These are phyloP conservation scores for Xylaria multiplex DNA, from an alignment of 2,329 filamentous ascomycete genomes.

Conservation along the genomic window DNA sequence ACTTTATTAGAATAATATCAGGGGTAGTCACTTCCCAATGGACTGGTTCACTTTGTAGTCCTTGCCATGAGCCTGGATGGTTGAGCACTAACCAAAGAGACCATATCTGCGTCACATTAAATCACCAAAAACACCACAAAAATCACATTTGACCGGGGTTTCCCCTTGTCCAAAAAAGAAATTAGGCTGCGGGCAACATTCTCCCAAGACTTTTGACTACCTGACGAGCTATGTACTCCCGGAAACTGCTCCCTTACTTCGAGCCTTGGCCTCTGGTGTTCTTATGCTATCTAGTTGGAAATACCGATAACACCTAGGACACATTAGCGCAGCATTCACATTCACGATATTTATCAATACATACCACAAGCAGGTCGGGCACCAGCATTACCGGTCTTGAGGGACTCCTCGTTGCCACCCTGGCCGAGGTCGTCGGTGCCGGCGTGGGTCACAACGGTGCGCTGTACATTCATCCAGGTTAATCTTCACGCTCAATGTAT, in stretches of 20 bases:
- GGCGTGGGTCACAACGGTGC: slow-evolving; percentile 92
- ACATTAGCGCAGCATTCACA: slow-evolving; percentile 22
- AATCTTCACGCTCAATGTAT: neutral
- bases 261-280: slow-evolving; percentile 1
- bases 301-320: slow-evolving; percentile 84
- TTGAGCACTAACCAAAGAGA: neutral
- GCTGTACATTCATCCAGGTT: slow-evolving; percentile 61
- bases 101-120: neutral
- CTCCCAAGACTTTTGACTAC: slow-evolving; percentile 19
- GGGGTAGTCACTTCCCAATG: too few relatives aligned
- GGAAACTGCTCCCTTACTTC: slow-evolving; percentile 13
- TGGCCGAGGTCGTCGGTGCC: slow-evolving; percentile 97
- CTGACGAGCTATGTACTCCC: slow-evolving; percentile 15
- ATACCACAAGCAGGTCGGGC: slow-evolving; percentile 91
- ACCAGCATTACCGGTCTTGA: slow-evolving; percentile 98
- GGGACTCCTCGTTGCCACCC: slow-evolving; percentile 91
- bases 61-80: neutral
- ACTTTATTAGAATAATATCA: too few relatives aligned
- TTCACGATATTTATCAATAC: slow-evolving; percentile 40
- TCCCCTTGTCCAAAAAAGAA: neutral
- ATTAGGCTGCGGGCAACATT: neutral
- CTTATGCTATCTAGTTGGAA: slow-evolving; percentile 66
- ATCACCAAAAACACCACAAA: neutral
- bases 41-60: neutral
- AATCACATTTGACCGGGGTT: neutral